These are phyloP conservation scores for Leccinum uliginosum DNA, from an alignment of 768 basidiomycete species.

Conservation along the genomic window DNA sequence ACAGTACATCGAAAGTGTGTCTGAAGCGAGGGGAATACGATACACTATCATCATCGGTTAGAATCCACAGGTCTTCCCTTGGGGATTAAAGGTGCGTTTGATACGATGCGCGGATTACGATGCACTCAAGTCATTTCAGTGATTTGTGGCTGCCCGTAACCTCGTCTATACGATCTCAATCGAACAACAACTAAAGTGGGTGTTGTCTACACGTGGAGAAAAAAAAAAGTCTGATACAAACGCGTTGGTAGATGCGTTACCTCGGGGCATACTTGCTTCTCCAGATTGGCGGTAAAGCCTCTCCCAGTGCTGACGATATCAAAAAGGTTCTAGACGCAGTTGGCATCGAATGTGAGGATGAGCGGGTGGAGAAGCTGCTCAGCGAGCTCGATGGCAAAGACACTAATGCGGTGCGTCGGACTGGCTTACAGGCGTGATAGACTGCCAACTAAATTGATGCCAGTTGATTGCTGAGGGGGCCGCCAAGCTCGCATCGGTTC, in stretches of 20 bases:
- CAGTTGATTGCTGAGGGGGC: slow-evolving; percentile 92
- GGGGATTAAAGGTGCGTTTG: slow-evolving; percentile 71
- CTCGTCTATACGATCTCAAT: slow-evolving; percentile 29
- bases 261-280: slow-evolving; percentile 97
- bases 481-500: slow-evolving; percentile 88
- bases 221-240: not conserved
- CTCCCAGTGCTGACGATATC: slow-evolving; percentile 82
- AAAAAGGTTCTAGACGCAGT: slow-evolving; percentile 82
- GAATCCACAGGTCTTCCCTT: slow-evolving; percentile 92
- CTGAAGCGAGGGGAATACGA: not conserved
- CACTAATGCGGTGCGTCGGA: slow-evolving; percentile 63
- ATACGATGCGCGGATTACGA: not conserved
- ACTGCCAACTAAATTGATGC: not conserved
- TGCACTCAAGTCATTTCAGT: slow-evolving; percentile 37
- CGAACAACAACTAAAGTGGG: slow-evolving; percentile 42
- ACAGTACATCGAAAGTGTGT: slow-evolving; percentile 39
- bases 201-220: not conserved
- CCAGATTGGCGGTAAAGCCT: slow-evolving; percentile 87
- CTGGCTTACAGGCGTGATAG: not conserved
- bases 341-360: slow-evolving; percentile 84
- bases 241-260: slow-evolving; percentile 67
- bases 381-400: slow-evolving; percentile 90
- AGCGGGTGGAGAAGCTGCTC: slow-evolving; percentile 76
- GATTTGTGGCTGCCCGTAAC: slow-evolving; percentile 89
- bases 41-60: slow-evolving; percentile 57